These are phyloP conservation scores for Hagleromyces aurorensis DNA, from an alignment of 805 yeast genomes.

Conservation along the genomic window DNA sequence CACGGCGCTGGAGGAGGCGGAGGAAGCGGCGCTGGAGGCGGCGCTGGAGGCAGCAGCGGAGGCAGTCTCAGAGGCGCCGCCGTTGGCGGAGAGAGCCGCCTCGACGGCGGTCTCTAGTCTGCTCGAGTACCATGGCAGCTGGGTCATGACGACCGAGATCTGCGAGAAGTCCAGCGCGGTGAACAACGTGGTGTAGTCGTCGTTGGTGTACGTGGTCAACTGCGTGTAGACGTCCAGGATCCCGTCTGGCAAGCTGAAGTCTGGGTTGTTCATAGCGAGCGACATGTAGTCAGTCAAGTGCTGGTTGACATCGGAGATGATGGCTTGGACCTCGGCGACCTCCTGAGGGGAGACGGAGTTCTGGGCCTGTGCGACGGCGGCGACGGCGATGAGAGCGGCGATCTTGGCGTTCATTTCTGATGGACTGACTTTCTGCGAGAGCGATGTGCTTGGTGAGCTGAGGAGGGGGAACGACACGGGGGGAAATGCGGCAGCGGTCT, in stretches of 20 bases:
- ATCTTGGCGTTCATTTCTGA: too few relatives aligned
- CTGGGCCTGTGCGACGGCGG: slow-evolving; percentile 17
- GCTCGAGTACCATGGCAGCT: slow-evolving; percentile 32
- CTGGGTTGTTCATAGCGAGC: slow-evolving; percentile 11
- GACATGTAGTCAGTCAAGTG: slow-evolving; percentile 17
- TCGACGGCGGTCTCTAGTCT: slow-evolving; percentile 20
- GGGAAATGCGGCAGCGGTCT: too few relatives aligned
- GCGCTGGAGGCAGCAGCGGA: slow-evolving; percentile 8
- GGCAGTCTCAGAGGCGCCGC: slow-evolving; percentile 4
- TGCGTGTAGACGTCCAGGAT: slow-evolving; percentile 18
- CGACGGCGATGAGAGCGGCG: slow-evolving; percentile 13
- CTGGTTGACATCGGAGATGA: slow-evolving; percentile 17
- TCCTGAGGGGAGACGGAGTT: slow-evolving; percentile 12
- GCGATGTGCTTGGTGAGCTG: too few relatives aligned
- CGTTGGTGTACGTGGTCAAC: slow-evolving; percentile 30
- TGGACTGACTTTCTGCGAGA: too few relatives aligned
- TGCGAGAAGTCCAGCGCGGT: slow-evolving; percentile 23
- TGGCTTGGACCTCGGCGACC: slow-evolving; percentile 20
- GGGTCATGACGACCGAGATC: slow-evolving; percentile 27
- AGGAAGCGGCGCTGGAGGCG: slow-evolving; percentile 6
- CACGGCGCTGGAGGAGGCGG: slow-evolving; percentile 7
- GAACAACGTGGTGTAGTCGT: slow-evolving; percentile 29
- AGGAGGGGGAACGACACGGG: too few relatives aligned
- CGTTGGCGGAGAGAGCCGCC: slow-evolving; percentile 9
- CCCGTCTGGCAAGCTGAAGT: slow-evolving; percentile 16